phyloP scores from a whole-genome alignment of 305 asterid species.

The Rubia peregrina region DNA sequence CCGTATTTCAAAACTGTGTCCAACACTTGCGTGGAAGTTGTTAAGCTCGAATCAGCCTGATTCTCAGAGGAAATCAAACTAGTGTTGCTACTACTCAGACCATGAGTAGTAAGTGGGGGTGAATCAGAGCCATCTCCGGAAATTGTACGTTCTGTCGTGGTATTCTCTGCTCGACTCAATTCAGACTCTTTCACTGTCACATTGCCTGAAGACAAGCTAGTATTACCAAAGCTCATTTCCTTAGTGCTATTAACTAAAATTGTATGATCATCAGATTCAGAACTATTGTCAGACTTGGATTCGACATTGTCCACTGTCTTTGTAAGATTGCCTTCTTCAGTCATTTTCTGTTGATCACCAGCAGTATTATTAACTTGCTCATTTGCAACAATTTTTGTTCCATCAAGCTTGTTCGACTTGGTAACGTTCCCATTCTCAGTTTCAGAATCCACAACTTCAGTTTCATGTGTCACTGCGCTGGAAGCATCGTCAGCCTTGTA shows the following conservation, averaged over 20 bases:
- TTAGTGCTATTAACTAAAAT: conserved; percentile 21
- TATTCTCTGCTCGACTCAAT: conserved; percentile 18
- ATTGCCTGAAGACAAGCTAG: conserved; percentile 27
- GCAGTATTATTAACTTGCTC: conserved; percentile 12
- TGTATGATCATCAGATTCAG: conserved; percentile 18
- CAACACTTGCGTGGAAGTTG: conserved; percentile 23
- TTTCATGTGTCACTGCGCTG: conserved; percentile 74
- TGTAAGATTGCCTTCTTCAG: conserved; percentile 20
- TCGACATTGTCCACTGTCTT: conserved; percentile 24
- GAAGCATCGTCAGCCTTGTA: conserved; percentile 97
- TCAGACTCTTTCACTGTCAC: conserved; percentile 25
- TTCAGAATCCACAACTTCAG: conserved; percentile 24
- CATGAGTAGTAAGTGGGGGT: conserved; percentile 12
- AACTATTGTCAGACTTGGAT: conserved; percentile 11
- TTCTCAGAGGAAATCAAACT: conserved; percentile 14
- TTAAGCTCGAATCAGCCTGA: conserved; percentile 27
- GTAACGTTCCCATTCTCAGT: conserved; percentile 28
- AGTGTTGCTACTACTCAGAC: conserved; percentile 23
- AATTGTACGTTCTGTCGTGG: conserved; percentile 14
- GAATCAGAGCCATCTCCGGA: conserved; percentile 9
- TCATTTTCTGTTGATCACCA: conserved; percentile 24
- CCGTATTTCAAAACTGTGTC: conserved; percentile 24
- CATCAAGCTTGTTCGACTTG: conserved; percentile 28
- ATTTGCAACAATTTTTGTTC: conserved; percentile 20
- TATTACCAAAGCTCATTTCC: conserved; percentile 23